Percentiles rank a stretch among this genome's conserved stretches.
These are phyloP conservation scores for Fusarium buharicum DNA, from an alignment of 2,329 filamentous ascomycete species.

Conservation along the genomic window DNA sequence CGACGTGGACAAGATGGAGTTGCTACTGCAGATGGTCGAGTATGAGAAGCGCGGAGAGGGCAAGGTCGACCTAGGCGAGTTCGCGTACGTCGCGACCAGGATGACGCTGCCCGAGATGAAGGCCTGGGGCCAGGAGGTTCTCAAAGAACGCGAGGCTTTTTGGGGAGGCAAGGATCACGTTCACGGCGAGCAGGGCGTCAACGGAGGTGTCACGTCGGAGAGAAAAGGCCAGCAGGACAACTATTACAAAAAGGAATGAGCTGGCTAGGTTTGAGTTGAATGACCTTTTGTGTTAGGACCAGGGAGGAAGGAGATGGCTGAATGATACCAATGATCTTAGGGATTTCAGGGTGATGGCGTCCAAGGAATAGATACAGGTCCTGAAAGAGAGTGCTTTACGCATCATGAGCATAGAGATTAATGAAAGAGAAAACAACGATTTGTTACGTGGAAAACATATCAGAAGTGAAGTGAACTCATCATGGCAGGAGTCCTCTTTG, in stretches of 20 bases:
- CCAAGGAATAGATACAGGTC: conserved; percentile 13
- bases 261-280: not conserved
- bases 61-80: conserved; percentile 83
- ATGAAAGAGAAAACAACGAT: conserved; percentile 16
- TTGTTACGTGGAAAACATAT: not conserved
- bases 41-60: conserved; percentile 81
- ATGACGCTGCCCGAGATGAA: conserved; percentile 82
- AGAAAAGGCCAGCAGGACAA: conserved; percentile 58
- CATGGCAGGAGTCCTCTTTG: not conserved
- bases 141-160: conserved; percentile 78
- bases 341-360: conserved; percentile 12
- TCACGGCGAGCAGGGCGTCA: conserved; percentile 57
- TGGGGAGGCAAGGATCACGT: conserved; percentile 68
- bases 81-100: conserved; percentile 78
- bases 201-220: conserved; percentile 51
- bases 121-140: conserved; percentile 79
- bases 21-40: conserved; percentile 94
- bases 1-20: conserved; percentile 96
- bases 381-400: conserved; percentile 13
- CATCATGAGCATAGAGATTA: conserved; percentile 19
- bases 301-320: conserved; percentile 4
- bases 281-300: not conserved
- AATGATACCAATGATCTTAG: conserved; percentile 32
- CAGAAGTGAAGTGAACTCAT: not conserved
- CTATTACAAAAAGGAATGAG: conserved; percentile 56